Conservation (phyloP, 768 basidiomycete genomes). For the Phanerochaete carnosa region DNA sequence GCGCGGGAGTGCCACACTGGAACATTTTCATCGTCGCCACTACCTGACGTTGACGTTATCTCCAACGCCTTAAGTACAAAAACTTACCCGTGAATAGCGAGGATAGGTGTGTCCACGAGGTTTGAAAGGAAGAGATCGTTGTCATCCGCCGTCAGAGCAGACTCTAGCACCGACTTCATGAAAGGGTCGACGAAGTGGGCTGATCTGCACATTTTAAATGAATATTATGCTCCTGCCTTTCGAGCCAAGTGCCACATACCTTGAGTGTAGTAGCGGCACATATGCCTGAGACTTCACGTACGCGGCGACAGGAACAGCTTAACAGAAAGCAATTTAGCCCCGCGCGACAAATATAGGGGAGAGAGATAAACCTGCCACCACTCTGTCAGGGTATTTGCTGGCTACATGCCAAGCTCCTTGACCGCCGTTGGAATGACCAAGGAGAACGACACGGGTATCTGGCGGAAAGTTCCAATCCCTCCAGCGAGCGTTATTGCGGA, state of each 20-base stretch:
- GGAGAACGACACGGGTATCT: constrained; percentile 51
- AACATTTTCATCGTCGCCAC: constrained; percentile 82
- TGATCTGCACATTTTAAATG: constrained; percentile 40
- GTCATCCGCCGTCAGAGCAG: constrained; percentile 77
- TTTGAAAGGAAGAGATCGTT: constrained; percentile 87
- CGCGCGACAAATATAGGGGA: too few relatives aligned
- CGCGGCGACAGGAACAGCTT: constrained; percentile 74
- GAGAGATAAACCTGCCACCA: constrained; percentile 49
- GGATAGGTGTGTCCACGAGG: constrained; percentile 59
- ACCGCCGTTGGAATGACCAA: constrained; percentile 93
- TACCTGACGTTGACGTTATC: constrained; percentile 22
- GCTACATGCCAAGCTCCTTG: constrained; percentile 86
- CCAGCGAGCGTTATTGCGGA: constrained; percentile 37
- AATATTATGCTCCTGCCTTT: neutral
- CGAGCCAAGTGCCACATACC: constrained; percentile 30
- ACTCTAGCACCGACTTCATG: constrained; percentile 67
- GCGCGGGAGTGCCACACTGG: constrained; percentile 83
- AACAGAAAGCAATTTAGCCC: neutral
- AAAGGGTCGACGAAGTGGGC: constrained; percentile 77
- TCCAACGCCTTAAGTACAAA: neutral
- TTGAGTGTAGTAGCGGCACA: constrained; percentile 66
- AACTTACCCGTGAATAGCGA: constrained; percentile 76
- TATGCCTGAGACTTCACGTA: constrained; percentile 90
- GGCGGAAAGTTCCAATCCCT: constrained; percentile 35
- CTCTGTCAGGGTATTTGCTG: constrained; percentile 72